Evolutionary conservation across 2,329 filamentous ascomycete genomes (phyloP).

Genomic region (Coniella lustricola): DNA sequence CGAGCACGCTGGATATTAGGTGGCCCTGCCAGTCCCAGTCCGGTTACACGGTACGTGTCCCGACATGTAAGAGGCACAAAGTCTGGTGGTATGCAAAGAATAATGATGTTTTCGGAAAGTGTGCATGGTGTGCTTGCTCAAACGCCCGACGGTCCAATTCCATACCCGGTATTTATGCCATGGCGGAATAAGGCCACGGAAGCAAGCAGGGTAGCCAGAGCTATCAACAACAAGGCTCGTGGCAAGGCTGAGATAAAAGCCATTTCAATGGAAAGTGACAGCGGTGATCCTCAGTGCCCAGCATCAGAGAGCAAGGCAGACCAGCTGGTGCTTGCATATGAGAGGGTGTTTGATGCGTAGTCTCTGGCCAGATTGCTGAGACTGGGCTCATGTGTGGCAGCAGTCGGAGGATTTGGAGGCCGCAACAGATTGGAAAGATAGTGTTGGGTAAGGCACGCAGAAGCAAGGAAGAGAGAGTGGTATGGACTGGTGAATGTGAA

Average conservation of each 20-base stretch:
- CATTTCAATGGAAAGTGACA: constrained; percentile 1
- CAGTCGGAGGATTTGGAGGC: too few species aligned
- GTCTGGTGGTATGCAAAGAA: too few species aligned
- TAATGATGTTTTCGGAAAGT: too few species aligned
- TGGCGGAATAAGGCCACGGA: constrained; percentile 4
- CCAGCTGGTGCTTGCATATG: neutral
- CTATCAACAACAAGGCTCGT: constrained; percentile 1
- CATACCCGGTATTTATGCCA: constrained; percentile 3
- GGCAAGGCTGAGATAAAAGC: neutral
- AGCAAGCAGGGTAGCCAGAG: constrained; percentile 3
- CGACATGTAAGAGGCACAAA: too few species aligned
- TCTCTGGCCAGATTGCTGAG: too few species aligned
- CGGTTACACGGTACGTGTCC: too few species aligned
- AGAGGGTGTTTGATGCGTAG: too few species aligned
- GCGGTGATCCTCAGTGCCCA: constrained; percentile 3
- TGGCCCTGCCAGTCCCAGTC: too few species aligned
- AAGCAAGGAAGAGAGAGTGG: neutral
- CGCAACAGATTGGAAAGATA: too few species aligned
- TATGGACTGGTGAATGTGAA: too few species aligned
- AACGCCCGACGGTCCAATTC: neutral
- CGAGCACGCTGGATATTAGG: too few species aligned
- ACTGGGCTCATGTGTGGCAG: too few species aligned
- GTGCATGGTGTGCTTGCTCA: neutral
- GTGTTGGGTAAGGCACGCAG: neutral
- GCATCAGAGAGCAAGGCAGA: neutral